phyloP scores from a whole-genome alignment of 2,329 filamentous ascomycete species.

The Arachnomyces sp. region DNA sequence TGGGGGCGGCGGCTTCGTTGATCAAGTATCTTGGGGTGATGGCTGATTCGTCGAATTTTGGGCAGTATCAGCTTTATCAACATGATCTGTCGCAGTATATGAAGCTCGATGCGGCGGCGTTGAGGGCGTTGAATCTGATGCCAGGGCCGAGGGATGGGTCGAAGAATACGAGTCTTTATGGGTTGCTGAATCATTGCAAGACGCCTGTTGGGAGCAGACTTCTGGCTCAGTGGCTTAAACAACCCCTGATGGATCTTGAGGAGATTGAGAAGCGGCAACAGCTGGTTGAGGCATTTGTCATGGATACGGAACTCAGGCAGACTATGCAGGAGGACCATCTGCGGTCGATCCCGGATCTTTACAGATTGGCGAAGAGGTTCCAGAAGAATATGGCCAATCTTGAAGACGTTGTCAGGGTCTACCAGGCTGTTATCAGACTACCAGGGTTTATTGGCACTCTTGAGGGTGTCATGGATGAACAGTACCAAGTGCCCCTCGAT shows the following conservation, averaged over 20 bases:
- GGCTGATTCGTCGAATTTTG: slow-evolving; percentile 88
- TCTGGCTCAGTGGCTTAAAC: slow-evolving; percentile 93
- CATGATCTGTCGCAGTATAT: slow-evolving; percentile 96
- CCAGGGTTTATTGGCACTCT: slow-evolving; percentile 84
- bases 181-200: slow-evolving; percentile 93
- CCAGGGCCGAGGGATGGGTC: slow-evolving; percentile 86
- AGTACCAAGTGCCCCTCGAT: slow-evolving; percentile 80
- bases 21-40: slow-evolving; percentile 91
- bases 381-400: slow-evolving; percentile 84
- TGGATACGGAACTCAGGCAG: slow-evolving; percentile 85
- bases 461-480: slow-evolving; percentile 90
- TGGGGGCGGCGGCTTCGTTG: slow-evolving; percentile 86
- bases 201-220: slow-evolving; percentile 86
- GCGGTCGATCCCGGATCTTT: slow-evolving; percentile 85
- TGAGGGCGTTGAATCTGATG: slow-evolving; percentile 95
- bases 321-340: slow-evolving; percentile 96
- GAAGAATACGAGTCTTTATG: slow-evolving; percentile 97
- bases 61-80: slow-evolving; percentile 94
- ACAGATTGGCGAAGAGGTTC: slow-evolving; percentile 87
- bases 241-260: slow-evolving; percentile 81
- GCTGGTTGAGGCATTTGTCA: slow-evolving; percentile 88
- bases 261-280: slow-evolving; percentile 90
- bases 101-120: slow-evolving; percentile 90
- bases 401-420: slow-evolving; percentile 90
- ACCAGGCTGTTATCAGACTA: slow-evolving; percentile 86